Base-by-base conservation (phyloP, 192 early-diverging fungal genomes). In the Radiomyces spectabilis region DNA sequence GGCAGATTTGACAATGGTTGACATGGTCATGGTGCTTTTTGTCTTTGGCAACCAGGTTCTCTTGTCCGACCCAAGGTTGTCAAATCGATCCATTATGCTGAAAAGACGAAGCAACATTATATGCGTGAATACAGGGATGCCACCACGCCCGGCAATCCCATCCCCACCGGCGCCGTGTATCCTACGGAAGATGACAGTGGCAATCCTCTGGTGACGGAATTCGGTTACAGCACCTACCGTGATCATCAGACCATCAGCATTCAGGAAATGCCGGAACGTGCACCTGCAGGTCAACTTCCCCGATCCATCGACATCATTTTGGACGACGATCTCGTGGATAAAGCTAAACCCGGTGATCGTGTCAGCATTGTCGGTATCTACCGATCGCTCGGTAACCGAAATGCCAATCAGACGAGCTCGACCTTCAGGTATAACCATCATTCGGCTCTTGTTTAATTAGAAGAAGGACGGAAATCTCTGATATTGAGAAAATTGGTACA, bases 251-350 rank as follows among this genome's bases (percentile, higher is more conserved):
- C 82, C 7, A 83, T 97, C 43, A 89, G 83, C 30, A 79, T 99
- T 38, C 97, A 99, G 70, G 97, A 99, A 76, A 99, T 99, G 95
- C 97, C 97, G 0, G 97, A 99, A 68, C 83, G 95, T 18, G 88
- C 95, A 6, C 94, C 94, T 13, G 86, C 92, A 4, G 95, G 97
- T 18, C 86, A 92, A 68, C 73, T 99, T 56, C 92, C 94, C 27
- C 83, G 94, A 3, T 92, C 92, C 12, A 75, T 97, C 45, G 97
- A 99, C 68, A 80, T 99, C 10, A 82, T 97, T 41, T 71, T 97
- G 52, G 94, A 97, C 61, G 93, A 94, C 65, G 97, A 99, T 68
- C 73, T 99, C 32, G 97, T 94, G 0, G 97, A 99, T 65, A 71
- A 73, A 22, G 89, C 90, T 25, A 99, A 99, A 72, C 94, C 97